A percentile compares a stretch with the other conserved stretches of the same genome.
These are phyloP conservation scores for Plasmodium coatneyi DNA, from an alignment of 169 alveolate species.

Conservation along the genomic window DNA sequence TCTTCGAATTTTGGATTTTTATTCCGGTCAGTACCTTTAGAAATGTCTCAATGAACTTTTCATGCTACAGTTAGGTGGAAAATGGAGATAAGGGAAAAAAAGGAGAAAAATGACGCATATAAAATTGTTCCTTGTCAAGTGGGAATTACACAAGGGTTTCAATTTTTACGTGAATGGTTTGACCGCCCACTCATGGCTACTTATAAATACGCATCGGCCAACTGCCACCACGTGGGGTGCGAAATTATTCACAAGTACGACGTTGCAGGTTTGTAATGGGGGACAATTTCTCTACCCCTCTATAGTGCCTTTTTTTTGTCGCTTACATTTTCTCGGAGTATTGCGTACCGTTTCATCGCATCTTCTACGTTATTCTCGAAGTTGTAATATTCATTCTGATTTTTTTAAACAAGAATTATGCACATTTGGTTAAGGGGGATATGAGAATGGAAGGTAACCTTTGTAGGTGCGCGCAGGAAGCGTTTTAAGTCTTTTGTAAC, in stretches of 20 bases:
- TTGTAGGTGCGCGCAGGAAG: background rate
- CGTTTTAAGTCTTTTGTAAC: constrained; percentile 11
- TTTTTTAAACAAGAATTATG: background rate
- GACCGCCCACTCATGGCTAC: background rate
- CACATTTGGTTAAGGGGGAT: background rate
- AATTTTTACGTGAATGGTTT: background rate
- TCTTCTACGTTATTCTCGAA: constrained; percentile 34
- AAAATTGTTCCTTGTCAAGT: background rate
- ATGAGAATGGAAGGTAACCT: background rate
- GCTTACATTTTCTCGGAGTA: constrained; percentile 65
- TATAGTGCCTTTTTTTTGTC: background rate
- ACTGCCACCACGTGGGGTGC: background rate
- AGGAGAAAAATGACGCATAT: background rate
- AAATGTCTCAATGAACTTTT: constrained; percentile 67
- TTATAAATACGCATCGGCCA: background rate
- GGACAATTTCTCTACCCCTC: background rate
- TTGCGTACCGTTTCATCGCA: constrained; percentile 12
- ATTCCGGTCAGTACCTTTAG: constrained; percentile 51
- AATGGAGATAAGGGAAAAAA: constrained; percentile 1
- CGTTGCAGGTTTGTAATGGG: background rate
- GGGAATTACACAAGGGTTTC: background rate
- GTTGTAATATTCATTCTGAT: constrained; percentile 54
- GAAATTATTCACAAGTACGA: background rate
- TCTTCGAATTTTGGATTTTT: constrained; percentile 62
- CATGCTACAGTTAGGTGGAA: constrained; percentile 28